Evolutionary conservation across 2,329 filamentous ascomycete species (phyloP).

Genomic region (Penicillium sp.): DNA sequence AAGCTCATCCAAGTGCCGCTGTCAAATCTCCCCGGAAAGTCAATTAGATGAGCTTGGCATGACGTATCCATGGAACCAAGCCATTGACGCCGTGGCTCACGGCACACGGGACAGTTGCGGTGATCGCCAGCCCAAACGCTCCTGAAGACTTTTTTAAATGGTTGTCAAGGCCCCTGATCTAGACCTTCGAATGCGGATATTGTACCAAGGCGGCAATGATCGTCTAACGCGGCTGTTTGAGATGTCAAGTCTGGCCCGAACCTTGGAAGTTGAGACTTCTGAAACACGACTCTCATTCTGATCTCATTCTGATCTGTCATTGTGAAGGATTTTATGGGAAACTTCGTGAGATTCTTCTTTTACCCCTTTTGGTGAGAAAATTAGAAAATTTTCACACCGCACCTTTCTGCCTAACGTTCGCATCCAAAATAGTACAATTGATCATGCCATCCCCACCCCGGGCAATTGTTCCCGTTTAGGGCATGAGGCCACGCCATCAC

Average conservation of each 20-base stretch:
- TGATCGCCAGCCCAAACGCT: not conserved
- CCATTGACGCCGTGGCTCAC: not conserved
- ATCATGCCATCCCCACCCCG: slow-evolving; percentile 19
- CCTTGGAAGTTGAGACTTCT: not conserved
- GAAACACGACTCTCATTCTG: not conserved
- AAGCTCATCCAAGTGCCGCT: not conserved
- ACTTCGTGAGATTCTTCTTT: not conserved
- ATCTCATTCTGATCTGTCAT: not conserved
- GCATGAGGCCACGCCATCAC: slow-evolving; percentile 22
- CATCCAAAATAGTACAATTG: slow-evolving; percentile 4
- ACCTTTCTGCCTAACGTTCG: not conserved
- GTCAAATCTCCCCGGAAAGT: slow-evolving; percentile 12
- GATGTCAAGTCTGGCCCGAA: not conserved
- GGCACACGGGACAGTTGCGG: too few species aligned
- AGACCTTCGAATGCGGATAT: slow-evolving; percentile 4
- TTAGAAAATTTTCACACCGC: not conserved
- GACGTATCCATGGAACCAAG: slow-evolving; percentile 6
- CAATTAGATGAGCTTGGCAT: slow-evolving; percentile 13
- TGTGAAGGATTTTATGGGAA: not conserved
- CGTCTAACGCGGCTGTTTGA: slow-evolving; percentile 18
- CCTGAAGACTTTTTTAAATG: not conserved
- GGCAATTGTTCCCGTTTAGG: not conserved
- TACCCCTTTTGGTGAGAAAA: not conserved
- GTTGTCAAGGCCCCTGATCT: not conserved
- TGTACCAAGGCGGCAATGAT: slow-evolving; percentile 15